Evolutionary conservation across 2,329 filamentous ascomycete species (phyloP).

Genomic region (Aureobasidium sp.): DNA sequence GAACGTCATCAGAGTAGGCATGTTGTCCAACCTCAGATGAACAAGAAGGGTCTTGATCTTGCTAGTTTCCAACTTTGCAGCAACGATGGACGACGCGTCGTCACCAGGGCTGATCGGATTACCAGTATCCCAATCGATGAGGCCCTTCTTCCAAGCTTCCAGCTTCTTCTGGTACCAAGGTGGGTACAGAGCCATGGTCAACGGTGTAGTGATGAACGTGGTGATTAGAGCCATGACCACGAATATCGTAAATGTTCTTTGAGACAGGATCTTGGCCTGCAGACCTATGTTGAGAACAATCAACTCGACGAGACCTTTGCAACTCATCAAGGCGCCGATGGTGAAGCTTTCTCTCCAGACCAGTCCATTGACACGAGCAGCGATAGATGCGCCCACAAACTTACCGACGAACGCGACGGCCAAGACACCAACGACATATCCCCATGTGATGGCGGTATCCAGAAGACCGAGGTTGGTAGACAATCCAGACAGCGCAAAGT

Average conservation of each 20-base stretch:
- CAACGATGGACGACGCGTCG: slow-evolving; percentile 27
- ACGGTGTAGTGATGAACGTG: slow-evolving; percentile 72
- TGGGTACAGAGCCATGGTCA: slow-evolving; percentile 67
- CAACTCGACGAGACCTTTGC: slow-evolving; percentile 87
- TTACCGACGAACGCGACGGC: slow-evolving; percentile 76
- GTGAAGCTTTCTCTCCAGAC: slow-evolving; percentile 85
- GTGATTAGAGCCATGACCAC: slow-evolving; percentile 89
- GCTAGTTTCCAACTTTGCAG: slow-evolving; percentile 39
- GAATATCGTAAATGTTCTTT: slow-evolving; percentile 82
- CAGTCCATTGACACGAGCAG: slow-evolving; percentile 65
- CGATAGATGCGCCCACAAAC: slow-evolving; percentile 70
- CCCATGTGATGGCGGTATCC: slow-evolving; percentile 76
- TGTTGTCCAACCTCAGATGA: slow-evolving; percentile 74
- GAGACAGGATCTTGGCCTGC: slow-evolving; percentile 71
- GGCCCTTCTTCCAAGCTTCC: slow-evolving; percentile 66
- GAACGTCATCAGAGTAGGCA: slow-evolving; percentile 73
- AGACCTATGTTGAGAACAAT: slow-evolving; percentile 86
- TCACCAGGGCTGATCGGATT: slow-evolving; percentile 24
- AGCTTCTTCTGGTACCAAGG: slow-evolving; percentile 67
- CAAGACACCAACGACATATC: slow-evolving; percentile 76
- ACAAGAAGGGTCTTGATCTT: slow-evolving; percentile 61
- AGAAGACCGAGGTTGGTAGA: slow-evolving; percentile 81
- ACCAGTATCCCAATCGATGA: slow-evolving; percentile 81
- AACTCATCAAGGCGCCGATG: slow-evolving; percentile 89
- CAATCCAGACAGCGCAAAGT: slow-evolving; percentile 86